Evolutionary conservation across 495 filamentous ascomycete genomes (phyloP).

Genomic region (Xylaria scruposa): DNA sequence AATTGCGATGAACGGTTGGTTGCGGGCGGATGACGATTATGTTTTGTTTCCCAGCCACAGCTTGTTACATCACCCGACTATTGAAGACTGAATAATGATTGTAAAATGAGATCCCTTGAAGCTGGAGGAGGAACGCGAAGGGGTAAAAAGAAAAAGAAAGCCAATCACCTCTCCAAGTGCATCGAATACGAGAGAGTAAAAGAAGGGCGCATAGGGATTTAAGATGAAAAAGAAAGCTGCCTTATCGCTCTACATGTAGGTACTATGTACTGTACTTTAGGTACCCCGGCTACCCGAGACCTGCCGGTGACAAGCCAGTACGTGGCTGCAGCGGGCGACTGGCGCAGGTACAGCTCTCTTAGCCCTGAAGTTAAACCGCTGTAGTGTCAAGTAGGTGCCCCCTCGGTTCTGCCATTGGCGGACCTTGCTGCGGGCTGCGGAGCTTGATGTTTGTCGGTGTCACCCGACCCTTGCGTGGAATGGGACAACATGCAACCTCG

Average conservation of each 20-base stretch:
- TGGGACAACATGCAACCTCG: constrained; percentile 8
- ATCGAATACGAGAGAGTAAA: not conserved
- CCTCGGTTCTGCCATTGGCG: constrained; percentile 10
- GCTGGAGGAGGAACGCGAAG: not conserved
- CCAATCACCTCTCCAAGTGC: constrained; percentile 18
- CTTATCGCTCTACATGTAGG: not conserved
- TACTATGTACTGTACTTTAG: not conserved
- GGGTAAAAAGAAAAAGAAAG: constrained; percentile 4
- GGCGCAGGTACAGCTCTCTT: constrained; percentile 15
- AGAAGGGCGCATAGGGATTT: constrained; percentile 3
- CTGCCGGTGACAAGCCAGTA: not conserved
- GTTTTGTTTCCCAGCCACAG: constrained; percentile 18
- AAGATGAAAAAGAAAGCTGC: constrained; percentile 23
- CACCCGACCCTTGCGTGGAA: constrained; percentile 14
- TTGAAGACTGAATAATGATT: not conserved
- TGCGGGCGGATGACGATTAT: constrained; percentile 19
- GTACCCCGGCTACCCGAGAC: constrained; percentile 11
- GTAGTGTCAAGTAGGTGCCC: constrained; percentile 7
- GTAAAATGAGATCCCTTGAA: not conserved
- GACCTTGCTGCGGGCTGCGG: constrained; percentile 1
- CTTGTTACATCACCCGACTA: constrained; percentile 11
- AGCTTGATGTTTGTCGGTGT: not conserved
- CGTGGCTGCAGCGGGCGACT: constrained; percentile 11
- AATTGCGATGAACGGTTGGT: constrained; percentile 16
- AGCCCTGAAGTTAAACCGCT: not conserved